Conservation (phyloP, 345 rosid genomes). For the Acer saccharum region DNA sequence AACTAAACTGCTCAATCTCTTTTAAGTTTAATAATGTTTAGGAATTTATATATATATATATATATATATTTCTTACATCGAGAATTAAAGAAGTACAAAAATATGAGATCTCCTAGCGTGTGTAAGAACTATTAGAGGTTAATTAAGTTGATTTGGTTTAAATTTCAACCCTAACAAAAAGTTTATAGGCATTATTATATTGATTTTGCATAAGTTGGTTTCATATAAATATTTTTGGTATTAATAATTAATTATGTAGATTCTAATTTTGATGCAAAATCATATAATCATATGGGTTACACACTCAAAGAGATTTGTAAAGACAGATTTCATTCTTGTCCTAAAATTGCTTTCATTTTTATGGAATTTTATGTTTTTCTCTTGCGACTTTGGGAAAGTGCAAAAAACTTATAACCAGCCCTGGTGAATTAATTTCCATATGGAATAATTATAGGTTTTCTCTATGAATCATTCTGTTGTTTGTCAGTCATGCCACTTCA, state of each 20-base stretch:
- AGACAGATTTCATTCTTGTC: background rate
- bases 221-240: background rate
- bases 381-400: background rate
- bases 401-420: background rate
- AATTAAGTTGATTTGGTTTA: too few relatives aligned
- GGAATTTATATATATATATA: too few relatives aligned
- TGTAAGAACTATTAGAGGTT: too few relatives aligned
- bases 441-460: background rate
- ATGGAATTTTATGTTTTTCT: background rate
- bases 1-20: background rate
- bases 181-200: background rate
- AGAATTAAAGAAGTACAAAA: too few relatives aligned
- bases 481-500: background rate
- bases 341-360: background rate
- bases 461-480: background rate
- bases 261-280: background rate
- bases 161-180: background rate
- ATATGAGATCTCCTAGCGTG: too few relatives aligned
- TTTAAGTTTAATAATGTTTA: too few relatives aligned
- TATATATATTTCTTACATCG: too few relatives aligned
- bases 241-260: constrained; percentile 1
- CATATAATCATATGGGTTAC: background rate
- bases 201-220: background rate
- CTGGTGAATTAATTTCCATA: background rate
- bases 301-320: background rate